These are phyloP conservation scores for Leishmania amazonensis DNA, from an alignment of 208 protist genomes.

Conservation along the genomic window DNA sequence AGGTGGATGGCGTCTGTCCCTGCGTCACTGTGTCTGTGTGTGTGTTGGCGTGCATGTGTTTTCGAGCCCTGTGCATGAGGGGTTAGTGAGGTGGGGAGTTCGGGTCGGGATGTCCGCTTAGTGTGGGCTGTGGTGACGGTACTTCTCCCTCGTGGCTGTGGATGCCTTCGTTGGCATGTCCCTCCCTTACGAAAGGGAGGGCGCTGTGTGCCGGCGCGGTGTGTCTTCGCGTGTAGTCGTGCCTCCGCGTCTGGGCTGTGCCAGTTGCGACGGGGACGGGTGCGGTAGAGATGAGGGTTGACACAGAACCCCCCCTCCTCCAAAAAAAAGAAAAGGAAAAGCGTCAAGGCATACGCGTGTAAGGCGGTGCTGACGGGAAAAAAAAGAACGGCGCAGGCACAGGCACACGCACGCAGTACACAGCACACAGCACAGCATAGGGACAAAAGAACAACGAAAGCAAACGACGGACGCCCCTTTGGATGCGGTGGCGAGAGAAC, in stretches of 20 bases:
- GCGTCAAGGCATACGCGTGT: not conserved
- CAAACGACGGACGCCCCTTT: not conserved
- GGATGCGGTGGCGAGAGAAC: not conserved
- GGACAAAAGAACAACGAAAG: not conserved
- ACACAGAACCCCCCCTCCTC: not conserved
- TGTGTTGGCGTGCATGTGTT: not conserved
- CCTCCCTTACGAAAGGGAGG: not conserved
- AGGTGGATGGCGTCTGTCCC: not conserved
- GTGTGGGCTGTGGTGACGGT: not conserved
- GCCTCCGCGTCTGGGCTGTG: not conserved
- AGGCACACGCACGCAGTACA: not conserved
- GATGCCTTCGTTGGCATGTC: not conserved
- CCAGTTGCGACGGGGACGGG: not conserved
- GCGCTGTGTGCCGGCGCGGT: not conserved
- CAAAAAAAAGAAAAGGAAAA: not conserved
- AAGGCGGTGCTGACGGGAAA: not conserved
- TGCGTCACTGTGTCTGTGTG: slow-evolving; percentile 6
- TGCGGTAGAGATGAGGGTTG: not conserved
- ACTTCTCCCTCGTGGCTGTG: not conserved
- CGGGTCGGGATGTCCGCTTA: not conserved
- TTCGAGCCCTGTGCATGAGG: not conserved
- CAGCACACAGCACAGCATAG: not conserved
- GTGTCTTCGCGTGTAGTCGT: not conserved
- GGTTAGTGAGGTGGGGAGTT: too few species aligned
- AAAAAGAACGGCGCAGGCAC: not conserved